These are phyloP conservation scores for Zymoseptoria pseudotritici DNA, from an alignment of 2,329 filamentous ascomycete genomes.

Conservation along the genomic window DNA sequence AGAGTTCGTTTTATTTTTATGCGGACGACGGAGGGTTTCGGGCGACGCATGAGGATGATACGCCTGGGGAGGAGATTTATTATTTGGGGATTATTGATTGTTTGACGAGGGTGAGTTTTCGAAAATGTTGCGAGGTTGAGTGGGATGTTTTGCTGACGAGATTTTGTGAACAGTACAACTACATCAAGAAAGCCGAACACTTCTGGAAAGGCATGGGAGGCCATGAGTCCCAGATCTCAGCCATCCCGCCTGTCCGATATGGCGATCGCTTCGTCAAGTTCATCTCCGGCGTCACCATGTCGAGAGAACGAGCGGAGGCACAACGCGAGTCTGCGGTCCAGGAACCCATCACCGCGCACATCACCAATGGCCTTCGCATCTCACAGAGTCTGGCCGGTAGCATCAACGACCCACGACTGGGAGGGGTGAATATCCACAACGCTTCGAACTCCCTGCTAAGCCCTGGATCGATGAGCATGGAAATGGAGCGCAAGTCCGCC, in stretches of 20 bases:
- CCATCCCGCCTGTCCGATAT: constrained; percentile 81
- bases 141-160: background rate
- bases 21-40: constrained; percentile 87
- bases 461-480: background rate
- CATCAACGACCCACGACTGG: constrained; percentile 31
- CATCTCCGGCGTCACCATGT: constrained; percentile 84
- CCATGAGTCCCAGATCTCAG: constrained; percentile 82
- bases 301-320: constrained; percentile 67
- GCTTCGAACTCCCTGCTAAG: constrained; percentile 8
- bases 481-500: background rate
- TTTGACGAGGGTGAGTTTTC: constrained; percentile 74
- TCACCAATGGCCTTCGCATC: constrained; percentile 18
- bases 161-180: constrained; percentile 60
- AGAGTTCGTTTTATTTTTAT: constrained; percentile 73
- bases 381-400: constrained; percentile 10
- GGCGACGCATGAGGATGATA: constrained; percentile 85
- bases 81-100: constrained; percentile 98
- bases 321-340: constrained; percentile 30
- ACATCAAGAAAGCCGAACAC: constrained; percentile 90
- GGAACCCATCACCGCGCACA: constrained; percentile 16
- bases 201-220: constrained; percentile 91
- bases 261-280: constrained; percentile 92
- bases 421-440: constrained; percentile 31
- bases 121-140: background rate
- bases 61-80: constrained; percentile 83